These are phyloP conservation scores for Helicostylum pulchrum DNA, from an alignment of 192 early-diverging fungal species.

Conservation along the genomic window DNA sequence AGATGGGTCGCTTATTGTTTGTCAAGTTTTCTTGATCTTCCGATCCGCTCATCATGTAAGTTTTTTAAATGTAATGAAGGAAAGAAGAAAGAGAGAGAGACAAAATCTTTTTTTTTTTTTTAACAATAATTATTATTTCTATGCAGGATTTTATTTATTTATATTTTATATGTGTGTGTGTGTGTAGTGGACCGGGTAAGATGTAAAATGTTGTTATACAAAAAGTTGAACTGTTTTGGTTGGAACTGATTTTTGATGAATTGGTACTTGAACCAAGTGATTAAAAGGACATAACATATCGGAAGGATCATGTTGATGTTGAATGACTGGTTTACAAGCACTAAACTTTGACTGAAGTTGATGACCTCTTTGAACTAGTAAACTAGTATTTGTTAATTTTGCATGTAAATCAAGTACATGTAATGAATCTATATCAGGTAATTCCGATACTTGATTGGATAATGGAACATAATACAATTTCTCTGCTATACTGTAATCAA, in stretches of 20 bases:
- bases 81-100: too few relatives aligned
- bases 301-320: slow-evolving; percentile 27
- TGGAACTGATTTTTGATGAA: background rate
- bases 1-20: background rate
- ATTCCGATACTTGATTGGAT: slow-evolving; percentile 29
- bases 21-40: background rate
- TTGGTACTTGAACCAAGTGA: slow-evolving; percentile 9
- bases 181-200: too few relatives aligned
- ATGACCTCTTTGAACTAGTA: slow-evolving; percentile 21
- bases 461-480: slow-evolving; percentile 35
- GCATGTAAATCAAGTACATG: slow-evolving; percentile 45
- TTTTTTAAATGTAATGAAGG: too few relatives aligned
- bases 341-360: slow-evolving; percentile 41
- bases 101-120: too few relatives aligned
- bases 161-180: too few relatives aligned
- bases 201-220: background rate
- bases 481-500: slow-evolving; percentile 26
- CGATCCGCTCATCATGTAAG: too few relatives aligned
- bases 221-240: background rate
- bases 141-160: too few relatives aligned
- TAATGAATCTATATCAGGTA: slow-evolving; percentile 40
- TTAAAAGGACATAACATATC: slow-evolving; percentile 42
- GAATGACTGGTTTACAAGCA: slow-evolving; percentile 29
- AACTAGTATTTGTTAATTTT: slow-evolving; percentile 1
- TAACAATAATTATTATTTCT: too few relatives aligned